Evolutionary conservation across 2,329 filamentous ascomycete species (phyloP).

Genomic region (Penicillium oxalicum): DNA sequence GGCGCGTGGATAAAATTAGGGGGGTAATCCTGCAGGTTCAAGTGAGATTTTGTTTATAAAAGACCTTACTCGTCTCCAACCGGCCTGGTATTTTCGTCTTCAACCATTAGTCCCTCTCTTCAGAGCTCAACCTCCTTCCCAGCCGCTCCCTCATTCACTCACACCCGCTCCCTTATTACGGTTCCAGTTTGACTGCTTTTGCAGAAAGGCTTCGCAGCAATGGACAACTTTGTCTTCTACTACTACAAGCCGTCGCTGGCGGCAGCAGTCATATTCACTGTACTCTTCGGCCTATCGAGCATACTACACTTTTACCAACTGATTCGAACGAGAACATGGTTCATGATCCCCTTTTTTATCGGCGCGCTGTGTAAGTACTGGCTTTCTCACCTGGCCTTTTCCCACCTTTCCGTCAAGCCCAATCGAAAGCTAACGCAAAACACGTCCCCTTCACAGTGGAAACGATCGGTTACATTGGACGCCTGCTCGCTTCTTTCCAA

Average conservation of each 20-base stretch:
- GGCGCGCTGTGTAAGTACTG: slow-evolving; percentile 31
- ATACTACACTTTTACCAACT: slow-evolving; percentile 23
- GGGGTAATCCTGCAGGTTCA: too few species aligned
- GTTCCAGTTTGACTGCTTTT: background rate
- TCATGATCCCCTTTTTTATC: slow-evolving; percentile 26
- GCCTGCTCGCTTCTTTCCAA: slow-evolving; percentile 40
- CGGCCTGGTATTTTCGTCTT: too few species aligned
- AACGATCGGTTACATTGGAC: slow-evolving; percentile 48
- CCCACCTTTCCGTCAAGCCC: too few species aligned
- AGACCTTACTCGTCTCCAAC: too few species aligned
- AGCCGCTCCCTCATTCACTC: too few species aligned
- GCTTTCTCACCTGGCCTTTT: too few species aligned
- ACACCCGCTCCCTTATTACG: too few species aligned
- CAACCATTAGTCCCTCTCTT: too few species aligned
- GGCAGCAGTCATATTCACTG: slow-evolving; percentile 21
- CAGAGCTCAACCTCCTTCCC: too few species aligned
- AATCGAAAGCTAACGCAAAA: background rate
- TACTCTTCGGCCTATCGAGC: slow-evolving; percentile 19
- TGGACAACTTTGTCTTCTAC: slow-evolving; percentile 16
- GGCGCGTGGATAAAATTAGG: too few species aligned
- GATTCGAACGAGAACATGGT: slow-evolving; percentile 23
- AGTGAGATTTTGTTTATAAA: too few species aligned
- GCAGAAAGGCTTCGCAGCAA: background rate
- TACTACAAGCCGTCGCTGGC: slow-evolving; percentile 21
- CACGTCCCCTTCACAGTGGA: slow-evolving; percentile 39